phyloP scores from a whole-genome alignment of 371 early-diverging fungal species.

The Mortierella sp. region DNA sequence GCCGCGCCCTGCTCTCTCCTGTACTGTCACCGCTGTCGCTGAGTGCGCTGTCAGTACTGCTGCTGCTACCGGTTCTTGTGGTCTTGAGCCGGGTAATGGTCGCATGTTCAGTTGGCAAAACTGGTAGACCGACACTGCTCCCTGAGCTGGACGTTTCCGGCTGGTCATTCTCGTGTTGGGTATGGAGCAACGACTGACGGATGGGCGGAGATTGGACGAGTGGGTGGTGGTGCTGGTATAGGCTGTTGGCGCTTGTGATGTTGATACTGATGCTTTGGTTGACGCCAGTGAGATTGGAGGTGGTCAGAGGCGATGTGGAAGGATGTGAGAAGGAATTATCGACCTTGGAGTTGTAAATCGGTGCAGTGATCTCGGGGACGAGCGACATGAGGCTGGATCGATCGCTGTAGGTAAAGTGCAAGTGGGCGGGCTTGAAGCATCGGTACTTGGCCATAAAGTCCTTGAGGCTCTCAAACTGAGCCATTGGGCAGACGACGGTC shows the following conservation, averaged over 20 bases:
- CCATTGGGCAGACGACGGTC: slow-evolving; percentile 49
- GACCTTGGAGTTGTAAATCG: slow-evolving; percentile 47
- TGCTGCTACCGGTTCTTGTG: slow-evolving; percentile 17
- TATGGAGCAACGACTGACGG: slow-evolving; percentile 13
- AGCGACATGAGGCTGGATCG: slow-evolving; percentile 45
- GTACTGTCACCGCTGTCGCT: slow-evolving; percentile 18
- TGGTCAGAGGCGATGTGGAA: slow-evolving; percentile 32
- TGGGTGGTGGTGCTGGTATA: slow-evolving; percentile 42
- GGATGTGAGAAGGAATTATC: slow-evolving; percentile 34
- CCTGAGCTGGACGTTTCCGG: slow-evolving; percentile 12
- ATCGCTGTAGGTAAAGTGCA: slow-evolving; percentile 54
- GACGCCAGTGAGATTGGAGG: slow-evolving; percentile 27
- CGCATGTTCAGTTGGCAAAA: background rate
- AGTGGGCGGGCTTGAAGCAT: slow-evolving; percentile 43
- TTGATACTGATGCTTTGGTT: slow-evolving; percentile 53
- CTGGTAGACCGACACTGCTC: background rate
- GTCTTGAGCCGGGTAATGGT: slow-evolving; percentile 2
- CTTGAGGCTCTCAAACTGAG: slow-evolving; percentile 51
- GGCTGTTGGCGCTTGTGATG: slow-evolving; percentile 33
- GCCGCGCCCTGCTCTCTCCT: background rate
- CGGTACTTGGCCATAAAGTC: slow-evolving; percentile 55
- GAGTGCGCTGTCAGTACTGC: slow-evolving; percentile 17
- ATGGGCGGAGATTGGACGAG: background rate
- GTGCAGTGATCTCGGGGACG: slow-evolving; percentile 28
- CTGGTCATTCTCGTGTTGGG: slow-evolving; percentile 37